Conservation (phyloP, 2,329 filamentous ascomycete species). For the Didymella exigua region DNA sequence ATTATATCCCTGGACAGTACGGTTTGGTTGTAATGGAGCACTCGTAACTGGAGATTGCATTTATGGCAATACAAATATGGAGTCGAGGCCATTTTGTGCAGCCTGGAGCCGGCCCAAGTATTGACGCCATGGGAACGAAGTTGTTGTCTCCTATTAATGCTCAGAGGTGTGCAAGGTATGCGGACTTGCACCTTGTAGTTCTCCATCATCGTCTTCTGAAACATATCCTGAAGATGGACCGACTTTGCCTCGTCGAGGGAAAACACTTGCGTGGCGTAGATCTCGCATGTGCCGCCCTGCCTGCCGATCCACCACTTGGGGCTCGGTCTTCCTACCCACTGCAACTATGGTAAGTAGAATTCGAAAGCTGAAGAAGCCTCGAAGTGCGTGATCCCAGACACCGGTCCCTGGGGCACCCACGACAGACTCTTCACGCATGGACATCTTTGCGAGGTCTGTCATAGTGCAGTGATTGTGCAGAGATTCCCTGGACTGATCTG, state of each 20-base stretch:
- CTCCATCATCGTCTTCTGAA: constrained; percentile 27
- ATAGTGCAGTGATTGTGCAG: constrained; percentile 12
- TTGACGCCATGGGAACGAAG: too few species aligned
- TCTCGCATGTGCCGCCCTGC: constrained; percentile 29
- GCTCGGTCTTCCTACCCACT: constrained; percentile 33
- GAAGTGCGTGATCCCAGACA: constrained; percentile 24
- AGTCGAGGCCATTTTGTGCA: too few species aligned
- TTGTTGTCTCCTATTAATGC: too few species aligned
- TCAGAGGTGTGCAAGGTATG: background rate
- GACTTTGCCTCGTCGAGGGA: constrained; percentile 31
- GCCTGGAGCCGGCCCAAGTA: too few species aligned
- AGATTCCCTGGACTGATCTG: constrained; percentile 5
- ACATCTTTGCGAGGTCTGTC: constrained; percentile 13
- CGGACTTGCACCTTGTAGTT: background rate
- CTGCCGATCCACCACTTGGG: constrained; percentile 39
- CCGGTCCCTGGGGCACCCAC: constrained; percentile 16
- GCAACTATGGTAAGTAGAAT: constrained; percentile 20
- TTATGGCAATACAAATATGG: too few species aligned
- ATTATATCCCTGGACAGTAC: too few species aligned
- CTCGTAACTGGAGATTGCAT: too few species aligned
- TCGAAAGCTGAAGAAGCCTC: constrained; percentile 24
- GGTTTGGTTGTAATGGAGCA: too few species aligned
- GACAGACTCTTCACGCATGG: constrained; percentile 24
- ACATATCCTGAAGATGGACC: constrained; percentile 23
- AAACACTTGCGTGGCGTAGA: constrained; percentile 33